phyloP scores from a whole-genome alignment of 2,329 filamentous ascomycete species.

The Aspergillus fumigatus region DNA sequence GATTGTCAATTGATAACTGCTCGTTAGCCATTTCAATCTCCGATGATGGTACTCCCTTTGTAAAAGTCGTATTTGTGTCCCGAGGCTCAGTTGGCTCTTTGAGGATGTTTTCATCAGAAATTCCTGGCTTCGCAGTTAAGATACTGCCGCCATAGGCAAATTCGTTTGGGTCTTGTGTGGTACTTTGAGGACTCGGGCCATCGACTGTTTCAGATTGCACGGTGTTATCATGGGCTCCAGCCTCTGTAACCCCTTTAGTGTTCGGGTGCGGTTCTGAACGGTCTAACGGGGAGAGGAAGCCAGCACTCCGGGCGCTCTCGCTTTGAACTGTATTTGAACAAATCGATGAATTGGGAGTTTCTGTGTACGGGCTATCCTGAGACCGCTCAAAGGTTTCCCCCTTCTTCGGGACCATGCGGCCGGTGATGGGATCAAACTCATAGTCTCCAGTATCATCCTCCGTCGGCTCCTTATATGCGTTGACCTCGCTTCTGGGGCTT shows the following conservation, averaged over 20 bases:
- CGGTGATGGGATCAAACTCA: slow-evolving; percentile 41
- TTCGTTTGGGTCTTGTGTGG: not conserved
- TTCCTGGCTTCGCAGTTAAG: not conserved
- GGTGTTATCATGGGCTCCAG: not conserved
- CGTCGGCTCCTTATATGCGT: not conserved
- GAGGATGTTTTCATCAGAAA: not conserved
- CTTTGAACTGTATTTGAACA: not conserved
- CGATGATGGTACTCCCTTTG: not conserved
- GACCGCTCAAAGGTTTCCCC: not conserved
- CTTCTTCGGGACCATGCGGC: slow-evolving; percentile 33
- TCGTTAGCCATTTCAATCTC: not conserved
- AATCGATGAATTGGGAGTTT: not conserved
- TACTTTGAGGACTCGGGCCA: not conserved
- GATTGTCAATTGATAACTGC: not conserved
- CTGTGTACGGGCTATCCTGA: not conserved
- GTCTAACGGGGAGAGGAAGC: not conserved
- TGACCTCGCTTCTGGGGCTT: not conserved
- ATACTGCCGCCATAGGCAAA: not conserved
- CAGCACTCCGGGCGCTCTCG: not conserved
- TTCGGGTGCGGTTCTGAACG: not conserved
- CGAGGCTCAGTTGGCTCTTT: not conserved
- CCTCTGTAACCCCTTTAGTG: not conserved
- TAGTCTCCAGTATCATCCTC: slow-evolving; percentile 5
- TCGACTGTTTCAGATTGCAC: not conserved
- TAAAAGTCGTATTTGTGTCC: not conserved